Evolutionary conservation across 1,139 yeast species (phyloP).

Genomic region (Hanseniaspora uvarum): DNA sequence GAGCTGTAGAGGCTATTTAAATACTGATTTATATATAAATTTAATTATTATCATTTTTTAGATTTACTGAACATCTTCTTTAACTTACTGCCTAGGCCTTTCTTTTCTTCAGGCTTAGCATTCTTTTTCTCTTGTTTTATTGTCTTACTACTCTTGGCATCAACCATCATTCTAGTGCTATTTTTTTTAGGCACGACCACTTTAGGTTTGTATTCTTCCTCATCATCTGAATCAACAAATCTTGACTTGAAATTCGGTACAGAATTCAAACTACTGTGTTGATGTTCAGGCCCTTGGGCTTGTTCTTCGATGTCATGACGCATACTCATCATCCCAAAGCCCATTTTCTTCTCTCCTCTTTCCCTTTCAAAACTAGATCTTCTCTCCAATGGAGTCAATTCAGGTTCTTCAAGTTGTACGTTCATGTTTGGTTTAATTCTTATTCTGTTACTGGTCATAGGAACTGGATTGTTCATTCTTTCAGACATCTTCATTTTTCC

Average conservation of each 20-base stretch:
- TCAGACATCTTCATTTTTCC: conserved; percentile 7
- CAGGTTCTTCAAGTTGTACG: conserved; percentile 31
- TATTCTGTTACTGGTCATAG: neutral
- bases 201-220: conserved; percentile 25
- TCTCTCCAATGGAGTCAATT: conserved; percentile 27
- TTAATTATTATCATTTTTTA: conserved; percentile 18
- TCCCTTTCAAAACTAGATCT: conserved; percentile 49
- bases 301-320: conserved; percentile 28
- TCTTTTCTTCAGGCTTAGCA: conserved; percentile 33
- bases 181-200: neutral
- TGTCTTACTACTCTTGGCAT: conserved; percentile 16
- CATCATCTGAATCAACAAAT: conserved; percentile 52
- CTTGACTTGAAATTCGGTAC: conserved; percentile 37
- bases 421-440: conserved; percentile 10
- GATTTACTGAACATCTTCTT: conserved; percentile 51
- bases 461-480: neutral
- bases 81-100: conserved; percentile 43
- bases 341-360: conserved; percentile 30
- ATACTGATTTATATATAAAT: neutral
- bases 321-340: conserved; percentile 34
- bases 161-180: neutral
- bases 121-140: conserved; percentile 19
- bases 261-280: conserved; percentile 14
- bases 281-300: conserved; percentile 22
- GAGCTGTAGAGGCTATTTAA: neutral